phyloP scores from a whole-genome alignment of 2,329 filamentous ascomycete species.

The Fusarium equiseti region DNA sequence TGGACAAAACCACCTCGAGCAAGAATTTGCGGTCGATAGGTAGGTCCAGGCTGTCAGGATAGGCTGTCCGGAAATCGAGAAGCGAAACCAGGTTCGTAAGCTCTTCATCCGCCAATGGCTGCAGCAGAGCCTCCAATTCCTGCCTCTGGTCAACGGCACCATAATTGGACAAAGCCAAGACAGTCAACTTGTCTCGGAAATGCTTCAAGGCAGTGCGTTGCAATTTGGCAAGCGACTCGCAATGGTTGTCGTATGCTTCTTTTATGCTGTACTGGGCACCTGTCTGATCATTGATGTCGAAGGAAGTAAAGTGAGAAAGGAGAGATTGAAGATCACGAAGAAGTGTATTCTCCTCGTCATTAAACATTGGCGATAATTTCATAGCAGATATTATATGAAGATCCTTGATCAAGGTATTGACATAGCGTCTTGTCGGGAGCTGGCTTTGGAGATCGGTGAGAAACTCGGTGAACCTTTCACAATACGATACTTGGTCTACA shows the following conservation, averaged over 20 bases:
- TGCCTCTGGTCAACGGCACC: constrained; percentile 83
- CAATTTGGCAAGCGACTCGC: constrained; percentile 78
- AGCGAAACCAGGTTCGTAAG: constrained; percentile 74
- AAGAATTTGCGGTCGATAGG: constrained; percentile 72
- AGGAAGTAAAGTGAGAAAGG: constrained; percentile 88
- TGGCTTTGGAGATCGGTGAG: constrained; percentile 92
- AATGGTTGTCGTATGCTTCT: constrained; percentile 85
- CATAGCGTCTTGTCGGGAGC: constrained; percentile 91
- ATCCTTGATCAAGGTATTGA: constrained; percentile 88
- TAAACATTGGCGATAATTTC: constrained; percentile 81
- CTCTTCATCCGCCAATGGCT: constrained; percentile 79
- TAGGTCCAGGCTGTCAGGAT: constrained; percentile 78
- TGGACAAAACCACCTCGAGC: constrained; percentile 78
- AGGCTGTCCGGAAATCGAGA: constrained; percentile 84
- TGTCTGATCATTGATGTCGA: constrained; percentile 91
- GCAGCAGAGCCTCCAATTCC: constrained; percentile 82
- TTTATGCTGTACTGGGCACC: constrained; percentile 78
- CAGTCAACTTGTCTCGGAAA: constrained; percentile 91
- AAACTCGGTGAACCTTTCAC: constrained; percentile 93
- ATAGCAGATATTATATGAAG: constrained; percentile 85
- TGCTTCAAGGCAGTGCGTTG: constrained; percentile 83
- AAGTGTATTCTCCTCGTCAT: constrained; percentile 78
- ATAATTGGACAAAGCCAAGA: constrained; percentile 92
- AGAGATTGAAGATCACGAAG: constrained; percentile 84
- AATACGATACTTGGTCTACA: constrained; percentile 79